Percentiles rank a stretch among this genome's conserved stretches.
Evolutionary conservation across 2,329 filamentous ascomycete genomes (phyloP).

Genomic region (Tolypocladium album): DNA sequence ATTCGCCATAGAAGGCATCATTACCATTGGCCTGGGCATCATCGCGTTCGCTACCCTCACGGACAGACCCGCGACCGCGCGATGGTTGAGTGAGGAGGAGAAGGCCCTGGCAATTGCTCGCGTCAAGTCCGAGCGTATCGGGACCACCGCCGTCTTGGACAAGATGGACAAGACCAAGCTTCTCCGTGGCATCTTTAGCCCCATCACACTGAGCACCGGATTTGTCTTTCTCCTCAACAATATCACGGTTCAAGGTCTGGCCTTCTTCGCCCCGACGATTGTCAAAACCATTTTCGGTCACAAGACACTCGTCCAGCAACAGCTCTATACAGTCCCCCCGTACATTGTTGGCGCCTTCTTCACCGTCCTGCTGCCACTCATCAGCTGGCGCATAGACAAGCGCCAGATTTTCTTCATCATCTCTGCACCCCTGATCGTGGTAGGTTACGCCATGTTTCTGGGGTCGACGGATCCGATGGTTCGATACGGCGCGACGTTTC

Average conservation of each 20-base stretch:
- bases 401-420: constrained; percentile 51
- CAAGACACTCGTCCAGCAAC: constrained; percentile 45
- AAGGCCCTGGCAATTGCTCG: constrained; percentile 56
- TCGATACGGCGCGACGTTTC: constrained; percentile 60
- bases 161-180: constrained; percentile 49
- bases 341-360: constrained; percentile 61
- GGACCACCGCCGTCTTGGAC: constrained; percentile 51
- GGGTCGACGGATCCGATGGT: constrained; percentile 38
- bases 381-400: constrained; percentile 49
- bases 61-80: constrained; percentile 56
- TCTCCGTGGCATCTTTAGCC: constrained; percentile 50
- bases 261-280: constrained; percentile 61
- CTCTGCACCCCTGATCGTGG: constrained; percentile 52
- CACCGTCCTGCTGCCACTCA: constrained; percentile 47
- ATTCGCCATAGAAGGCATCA: constrained; percentile 58
- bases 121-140: constrained; percentile 58
- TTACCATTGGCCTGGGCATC: constrained; percentile 41
- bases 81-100: constrained; percentile 55
- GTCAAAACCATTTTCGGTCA: constrained; percentile 56
- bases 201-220: constrained; percentile 44
- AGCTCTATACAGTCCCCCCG: constrained; percentile 60
- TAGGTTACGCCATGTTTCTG: constrained; percentile 62
- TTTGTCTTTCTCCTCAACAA: constrained; percentile 56
- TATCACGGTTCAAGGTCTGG: constrained; percentile 60
- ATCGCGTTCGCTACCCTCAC: constrained; percentile 55